These are phyloP conservation scores for Selaginella tamariscina DNA, from an alignment of 75 land plant species.

Conservation along the genomic window DNA sequence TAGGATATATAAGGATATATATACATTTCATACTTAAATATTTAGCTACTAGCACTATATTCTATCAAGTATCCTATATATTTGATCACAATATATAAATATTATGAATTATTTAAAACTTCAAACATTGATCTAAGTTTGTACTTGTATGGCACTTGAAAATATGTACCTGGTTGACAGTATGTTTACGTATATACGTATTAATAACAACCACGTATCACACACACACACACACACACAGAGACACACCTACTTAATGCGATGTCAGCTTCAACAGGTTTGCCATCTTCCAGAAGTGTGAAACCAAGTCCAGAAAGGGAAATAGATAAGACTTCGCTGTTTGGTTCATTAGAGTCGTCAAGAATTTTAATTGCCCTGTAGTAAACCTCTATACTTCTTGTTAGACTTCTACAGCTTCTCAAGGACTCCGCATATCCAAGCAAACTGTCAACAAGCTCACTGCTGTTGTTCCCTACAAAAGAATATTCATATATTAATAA, in stretches of 20 bases:
- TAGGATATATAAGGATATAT: no score
- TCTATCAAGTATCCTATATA: no score
- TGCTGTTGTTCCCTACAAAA: slow-evolving; percentile 46
- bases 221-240: slow-evolving; percentile 17
- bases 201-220: not conserved
- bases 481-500: not conserved
- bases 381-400: slow-evolving; percentile 43
- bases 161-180: no score
- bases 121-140: no score
- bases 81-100: no score
- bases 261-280: slow-evolving; percentile 47
- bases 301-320: slow-evolving; percentile 59
- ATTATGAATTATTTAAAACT: no score
- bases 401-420: slow-evolving; percentile 25
- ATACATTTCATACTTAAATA: no score
- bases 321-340: slow-evolving; percentile 47
- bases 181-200: no score
- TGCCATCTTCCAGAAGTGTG: slow-evolving; percentile 46
- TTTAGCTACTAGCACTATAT: no score
- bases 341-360: slow-evolving; percentile 43
- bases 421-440: slow-evolving; percentile 51
- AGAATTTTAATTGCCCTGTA: slow-evolving; percentile 33
- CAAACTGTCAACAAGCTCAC: slow-evolving; percentile 39
- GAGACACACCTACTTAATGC: slow-evolving; percentile 55
- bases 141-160: no score